A percentile compares a stretch with the other conserved stretches of the same genome.
Conservation (phyloP, 73 alveolate species). For the Blepharisma japonicum region DNA sequence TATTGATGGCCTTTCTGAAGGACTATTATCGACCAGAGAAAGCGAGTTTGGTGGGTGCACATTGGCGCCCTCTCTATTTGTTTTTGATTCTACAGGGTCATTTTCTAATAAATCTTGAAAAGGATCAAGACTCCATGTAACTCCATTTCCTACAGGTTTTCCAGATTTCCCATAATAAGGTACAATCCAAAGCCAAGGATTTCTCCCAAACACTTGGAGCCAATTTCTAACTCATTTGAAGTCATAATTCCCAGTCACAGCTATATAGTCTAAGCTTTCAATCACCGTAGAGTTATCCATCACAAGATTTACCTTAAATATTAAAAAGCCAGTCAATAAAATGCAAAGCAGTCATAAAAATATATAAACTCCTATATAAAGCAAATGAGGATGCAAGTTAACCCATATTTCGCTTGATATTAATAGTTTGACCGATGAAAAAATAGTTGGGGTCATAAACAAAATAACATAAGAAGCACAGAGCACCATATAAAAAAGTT, state of each 20-base stretch:
- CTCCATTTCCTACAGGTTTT: constrained; percentile 94
- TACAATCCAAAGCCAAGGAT: constrained; percentile 36
- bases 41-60: too few species aligned
- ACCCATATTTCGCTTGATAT: too few species aligned
- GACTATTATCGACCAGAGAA: too few species aligned
- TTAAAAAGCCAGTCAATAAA: constrained; percentile 71
- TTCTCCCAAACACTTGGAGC: constrained; percentile 34
- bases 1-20: too few species aligned
- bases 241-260: too few species aligned
- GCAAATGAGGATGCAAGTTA: too few species aligned
- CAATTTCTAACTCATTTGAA: constrained; percentile 20
- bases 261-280: constrained; percentile 78
- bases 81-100: background rate
- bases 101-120: background rate
- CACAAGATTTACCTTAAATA: constrained; percentile 79
- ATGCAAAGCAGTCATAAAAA: constrained; percentile 50
- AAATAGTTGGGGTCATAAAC: constrained; percentile 29
- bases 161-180: constrained; percentile 70
- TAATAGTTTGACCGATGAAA: background rate
- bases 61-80: background rate
- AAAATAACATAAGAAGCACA: constrained; percentile 47
- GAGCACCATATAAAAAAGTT: constrained; percentile 40
- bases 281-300: constrained; percentile 85
- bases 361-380: constrained; percentile 23
- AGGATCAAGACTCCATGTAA: constrained; percentile 55